Conservation (phyloP, 2,329 filamentous ascomycete species). For the Penicillium sp. region DNA sequence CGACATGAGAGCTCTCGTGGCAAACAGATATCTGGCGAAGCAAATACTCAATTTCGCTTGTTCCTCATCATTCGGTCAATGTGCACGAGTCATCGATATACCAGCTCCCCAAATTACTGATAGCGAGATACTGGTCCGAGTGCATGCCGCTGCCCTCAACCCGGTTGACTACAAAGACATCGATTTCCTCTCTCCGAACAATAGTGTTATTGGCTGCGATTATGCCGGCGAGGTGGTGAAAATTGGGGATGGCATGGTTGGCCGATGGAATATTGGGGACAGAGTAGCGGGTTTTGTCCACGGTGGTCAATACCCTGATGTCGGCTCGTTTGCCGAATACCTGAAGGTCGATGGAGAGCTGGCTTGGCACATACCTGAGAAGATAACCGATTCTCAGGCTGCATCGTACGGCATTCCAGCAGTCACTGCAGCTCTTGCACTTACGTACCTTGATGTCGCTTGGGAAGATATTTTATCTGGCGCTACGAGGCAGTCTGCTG, state of each 20-base stretch:
- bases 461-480: conserved; percentile 27
- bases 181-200: conserved; percentile 16
- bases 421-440: conserved; percentile 19
- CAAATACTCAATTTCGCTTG: too few species aligned
- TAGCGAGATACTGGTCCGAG: conserved; percentile 20
- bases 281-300: conserved; percentile 17
- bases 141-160: conserved; percentile 23
- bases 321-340: conserved; percentile 34
- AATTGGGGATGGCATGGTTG: conserved; percentile 19
- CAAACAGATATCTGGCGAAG: too few species aligned
- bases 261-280: conserved; percentile 22
- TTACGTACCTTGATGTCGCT: conserved; percentile 26
- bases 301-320: conserved; percentile 14
- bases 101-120: conserved; percentile 15
- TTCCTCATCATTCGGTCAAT: too few species aligned
- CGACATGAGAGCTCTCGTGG: too few species aligned
- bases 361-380: conserved; percentile 36
- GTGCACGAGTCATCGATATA: too few species aligned
- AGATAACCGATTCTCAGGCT: conserved; percentile 36
- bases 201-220: conserved; percentile 24
- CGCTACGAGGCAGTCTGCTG: conserved; percentile 9
- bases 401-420: conserved; percentile 30
- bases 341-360: conserved; percentile 39
- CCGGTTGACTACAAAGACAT: conserved; percentile 28
- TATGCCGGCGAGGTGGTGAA: conserved; percentile 20